These are phyloP conservation scores for Ilyonectria mors-panacis DNA, from an alignment of 2,329 filamentous ascomycete genomes.

Conservation along the genomic window DNA sequence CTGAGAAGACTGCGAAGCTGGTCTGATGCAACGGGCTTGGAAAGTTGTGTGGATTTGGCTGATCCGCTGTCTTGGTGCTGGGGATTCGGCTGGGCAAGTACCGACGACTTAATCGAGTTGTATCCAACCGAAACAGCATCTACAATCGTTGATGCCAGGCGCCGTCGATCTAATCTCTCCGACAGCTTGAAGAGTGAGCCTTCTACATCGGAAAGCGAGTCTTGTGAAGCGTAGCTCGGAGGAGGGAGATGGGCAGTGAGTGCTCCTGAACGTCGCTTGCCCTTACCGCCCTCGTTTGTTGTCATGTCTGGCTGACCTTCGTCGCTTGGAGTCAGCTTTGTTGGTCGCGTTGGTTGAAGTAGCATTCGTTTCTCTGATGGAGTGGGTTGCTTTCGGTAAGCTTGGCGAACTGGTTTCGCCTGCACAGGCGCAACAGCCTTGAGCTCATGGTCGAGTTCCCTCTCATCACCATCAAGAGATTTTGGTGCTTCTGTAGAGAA, in stretches of 20 bases:
- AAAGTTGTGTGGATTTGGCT: neutral
- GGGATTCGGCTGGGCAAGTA: neutral
- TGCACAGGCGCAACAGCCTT: neutral
- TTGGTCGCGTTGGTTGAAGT: neutral
- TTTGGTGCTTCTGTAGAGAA: neutral
- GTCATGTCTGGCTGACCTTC: neutral
- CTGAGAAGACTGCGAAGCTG: slow-evolving; percentile 29
- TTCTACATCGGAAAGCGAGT: neutral
- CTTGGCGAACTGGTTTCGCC: neutral
- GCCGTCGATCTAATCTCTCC: neutral
- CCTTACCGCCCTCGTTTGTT: neutral
- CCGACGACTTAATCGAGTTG: slow-evolving; percentile 11
- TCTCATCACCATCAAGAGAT: neutral
- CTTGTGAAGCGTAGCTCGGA: neutral
- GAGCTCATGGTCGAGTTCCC: neutral
- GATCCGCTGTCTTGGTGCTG: neutral
- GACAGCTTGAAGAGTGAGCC: neutral
- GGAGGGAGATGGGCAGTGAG: slow-evolving; percentile 18
- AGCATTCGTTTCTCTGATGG: neutral
- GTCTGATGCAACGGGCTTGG: slow-evolving; percentile 5
- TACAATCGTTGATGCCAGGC: neutral
- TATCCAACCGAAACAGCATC: slow-evolving; percentile 1
- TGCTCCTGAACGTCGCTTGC: neutral
- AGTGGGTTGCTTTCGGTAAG: neutral
- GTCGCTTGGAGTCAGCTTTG: too few species aligned